Percentiles rank a stretch among this genome's conserved stretches.
phyloP scores from a whole-genome alignment of 2,329 filamentous ascomycete species.

The Penicillium corylophilum region DNA sequence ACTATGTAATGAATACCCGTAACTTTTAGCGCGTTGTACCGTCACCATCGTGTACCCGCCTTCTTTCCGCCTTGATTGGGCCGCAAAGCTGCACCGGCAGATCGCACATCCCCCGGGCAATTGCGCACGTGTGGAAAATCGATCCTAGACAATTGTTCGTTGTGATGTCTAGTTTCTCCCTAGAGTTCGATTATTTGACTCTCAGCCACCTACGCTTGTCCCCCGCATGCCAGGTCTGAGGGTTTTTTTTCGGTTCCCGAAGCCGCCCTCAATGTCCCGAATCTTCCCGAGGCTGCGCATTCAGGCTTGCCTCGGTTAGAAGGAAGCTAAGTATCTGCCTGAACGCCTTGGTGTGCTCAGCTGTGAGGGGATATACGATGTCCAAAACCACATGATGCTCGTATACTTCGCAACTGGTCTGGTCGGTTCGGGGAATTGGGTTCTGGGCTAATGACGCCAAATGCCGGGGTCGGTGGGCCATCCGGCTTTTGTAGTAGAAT shows the following conservation, averaged over 20 bases:
- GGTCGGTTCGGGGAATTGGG: slow-evolving; percentile 20
- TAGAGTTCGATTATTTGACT: neutral
- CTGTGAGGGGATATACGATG: slow-evolving; percentile 3
- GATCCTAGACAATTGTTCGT: neutral
- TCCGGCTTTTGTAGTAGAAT: neutral
- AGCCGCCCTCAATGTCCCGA: slow-evolving; percentile 11
- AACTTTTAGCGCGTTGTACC: neutral
- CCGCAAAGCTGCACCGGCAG: slow-evolving; percentile 4
- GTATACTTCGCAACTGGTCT: slow-evolving; percentile 21
- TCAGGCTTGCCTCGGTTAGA: slow-evolving; percentile 14
- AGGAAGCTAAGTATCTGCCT: neutral
- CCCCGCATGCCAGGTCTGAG: neutral
- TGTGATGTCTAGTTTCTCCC: neutral
- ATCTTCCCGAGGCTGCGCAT: slow-evolving; percentile 21
- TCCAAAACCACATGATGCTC: slow-evolving; percentile 18
- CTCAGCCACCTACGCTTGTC: no score
- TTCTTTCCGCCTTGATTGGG: slow-evolving; percentile 9
- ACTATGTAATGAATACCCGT: slow-evolving; percentile 3
- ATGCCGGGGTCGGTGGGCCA: neutral
- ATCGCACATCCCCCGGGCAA: slow-evolving; percentile 16
- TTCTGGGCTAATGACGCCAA: slow-evolving; percentile 7
- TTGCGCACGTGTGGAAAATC: slow-evolving; percentile 18
- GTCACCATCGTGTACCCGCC: neutral
- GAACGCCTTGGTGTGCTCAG: slow-evolving; percentile 1
- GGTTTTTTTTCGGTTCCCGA: slow-evolving; percentile 5